Evolutionary conservation across 371 early-diverging fungal genomes (phyloP).

Genomic region (Chytridiales sp.): DNA sequence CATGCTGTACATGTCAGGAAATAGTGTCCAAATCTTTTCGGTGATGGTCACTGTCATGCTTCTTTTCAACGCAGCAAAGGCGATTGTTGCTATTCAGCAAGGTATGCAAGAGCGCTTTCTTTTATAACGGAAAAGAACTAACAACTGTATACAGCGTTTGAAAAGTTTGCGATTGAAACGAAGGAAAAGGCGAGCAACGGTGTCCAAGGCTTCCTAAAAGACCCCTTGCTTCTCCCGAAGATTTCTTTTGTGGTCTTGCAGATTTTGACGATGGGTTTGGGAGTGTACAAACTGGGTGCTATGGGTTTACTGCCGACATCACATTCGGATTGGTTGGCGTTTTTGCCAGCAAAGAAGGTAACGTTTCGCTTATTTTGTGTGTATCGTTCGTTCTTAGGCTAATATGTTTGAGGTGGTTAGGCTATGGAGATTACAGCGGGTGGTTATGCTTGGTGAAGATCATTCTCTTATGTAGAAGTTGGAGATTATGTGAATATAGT

Average conservation of each 20-base stretch:
- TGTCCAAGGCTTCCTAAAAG: conserved; percentile 38
- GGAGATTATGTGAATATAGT: too few relatives aligned
- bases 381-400: too few relatives aligned
- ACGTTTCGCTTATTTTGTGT: too few relatives aligned
- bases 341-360: conserved; percentile 73
- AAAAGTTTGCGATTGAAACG: conserved; percentile 50
- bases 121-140: conserved; percentile 10
- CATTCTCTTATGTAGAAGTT: too few relatives aligned
- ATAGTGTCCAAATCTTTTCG: conserved; percentile 89
- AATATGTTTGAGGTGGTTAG: too few relatives aligned
- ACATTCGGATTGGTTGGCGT: conserved; percentile 93
- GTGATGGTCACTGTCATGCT: conserved; percentile 96
- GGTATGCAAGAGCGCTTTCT: conserved; percentile 31
- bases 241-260: conserved; percentile 77
- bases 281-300: conserved; percentile 83
- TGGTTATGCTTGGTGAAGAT: too few relatives aligned
- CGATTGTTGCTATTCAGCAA: conserved; percentile 70
- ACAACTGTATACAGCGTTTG: conserved; percentile 2
- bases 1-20: conserved; percentile 98
- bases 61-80: conserved; percentile 80
- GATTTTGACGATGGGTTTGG: conserved; percentile 74
- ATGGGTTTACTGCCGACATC: conserved; percentile 97
- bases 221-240: conserved; percentile 71
- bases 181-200: conserved; percentile 18
- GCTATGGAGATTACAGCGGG: too few relatives aligned